phyloP scores from a whole-genome alignment of 2,329 filamentous ascomycete species.

The Aspergillus ibericus region DNA sequence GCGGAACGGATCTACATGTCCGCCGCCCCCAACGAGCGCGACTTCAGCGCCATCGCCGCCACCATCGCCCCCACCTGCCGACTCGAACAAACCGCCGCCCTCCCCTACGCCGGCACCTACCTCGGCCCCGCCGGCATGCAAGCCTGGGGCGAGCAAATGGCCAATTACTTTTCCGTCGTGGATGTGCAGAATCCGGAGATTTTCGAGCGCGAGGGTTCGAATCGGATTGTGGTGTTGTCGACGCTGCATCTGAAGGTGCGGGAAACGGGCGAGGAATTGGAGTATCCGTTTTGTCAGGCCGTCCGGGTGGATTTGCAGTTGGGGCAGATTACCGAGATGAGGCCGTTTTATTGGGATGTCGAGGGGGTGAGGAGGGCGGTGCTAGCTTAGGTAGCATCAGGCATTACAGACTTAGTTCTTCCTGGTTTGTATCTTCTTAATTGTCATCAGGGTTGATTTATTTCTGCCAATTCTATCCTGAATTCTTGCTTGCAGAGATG shows the following conservation, averaged over 20 bases:
- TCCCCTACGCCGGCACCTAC: slow-evolving; percentile 1
- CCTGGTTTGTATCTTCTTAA: too few species aligned
- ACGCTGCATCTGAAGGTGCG: neutral
- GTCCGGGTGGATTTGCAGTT: neutral
- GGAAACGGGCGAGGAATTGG: neutral
- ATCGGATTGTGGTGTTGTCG: neutral
- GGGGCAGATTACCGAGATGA: neutral
- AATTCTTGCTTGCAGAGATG: too few species aligned
- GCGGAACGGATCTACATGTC: slow-evolving; percentile 3
- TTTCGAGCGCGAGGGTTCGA: neutral
- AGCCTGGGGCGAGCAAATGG: neutral
- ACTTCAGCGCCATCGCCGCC: neutral
- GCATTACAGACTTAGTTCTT: neutral
- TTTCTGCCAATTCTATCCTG: too few species aligned
- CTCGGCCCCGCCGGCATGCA: neutral
- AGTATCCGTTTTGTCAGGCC: neutral
- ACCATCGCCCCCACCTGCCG: neutral
- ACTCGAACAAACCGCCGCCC: neutral
- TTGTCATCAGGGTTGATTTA: too few species aligned
- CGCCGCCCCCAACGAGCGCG: neutral
- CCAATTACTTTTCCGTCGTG: neutral
- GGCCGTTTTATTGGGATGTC: slow-evolving; percentile 5
- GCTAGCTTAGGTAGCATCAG: too few species aligned
- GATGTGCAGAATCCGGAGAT: neutral
- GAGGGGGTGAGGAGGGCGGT: neutral